Conservation (phyloP, 176 grass and related monocot genomes). For the Raddia distichophylla region DNA sequence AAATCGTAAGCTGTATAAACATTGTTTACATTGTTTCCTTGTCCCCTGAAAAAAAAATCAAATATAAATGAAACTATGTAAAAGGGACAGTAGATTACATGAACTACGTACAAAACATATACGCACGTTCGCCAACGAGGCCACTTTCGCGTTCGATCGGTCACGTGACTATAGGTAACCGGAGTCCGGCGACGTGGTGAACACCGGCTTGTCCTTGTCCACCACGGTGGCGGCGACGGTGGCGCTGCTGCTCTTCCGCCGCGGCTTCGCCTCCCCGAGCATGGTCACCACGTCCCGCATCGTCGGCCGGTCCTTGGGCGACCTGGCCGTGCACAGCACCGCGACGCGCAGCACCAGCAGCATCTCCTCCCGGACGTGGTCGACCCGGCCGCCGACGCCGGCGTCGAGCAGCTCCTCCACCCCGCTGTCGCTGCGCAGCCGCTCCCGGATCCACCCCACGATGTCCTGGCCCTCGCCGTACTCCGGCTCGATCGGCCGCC, state of each 20-base stretch:
- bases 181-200: slow-evolving; percentile 77
- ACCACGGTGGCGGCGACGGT: slow-evolving; percentile 51
- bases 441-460: slow-evolving; percentile 79
- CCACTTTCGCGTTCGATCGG: background rate
- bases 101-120: slow-evolving; percentile 46
- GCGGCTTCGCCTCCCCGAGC: slow-evolving; percentile 90
- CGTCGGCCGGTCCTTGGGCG: slow-evolving; percentile 81
- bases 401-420: slow-evolving; percentile 87
- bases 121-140: background rate
- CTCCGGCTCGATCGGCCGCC: slow-evolving; percentile 73
- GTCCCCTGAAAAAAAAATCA: slow-evolving; percentile 20
- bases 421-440: slow-evolving; percentile 59
- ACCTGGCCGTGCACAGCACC: slow-evolving; percentile 86
- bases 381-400: slow-evolving; percentile 57
- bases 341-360: slow-evolving; percentile 84
- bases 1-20: slow-evolving; percentile 43
- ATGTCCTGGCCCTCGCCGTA: slow-evolving; percentile 79
- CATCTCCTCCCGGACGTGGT: slow-evolving; percentile 94
- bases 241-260: slow-evolving; percentile 83
- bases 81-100: slow-evolving; percentile 18
- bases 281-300: slow-evolving; percentile 96
- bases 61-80: slow-evolving; percentile 46
- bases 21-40: slow-evolving; percentile 45
- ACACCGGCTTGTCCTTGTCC: slow-evolving; percentile 92
- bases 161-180: slow-evolving; percentile 57